Percentiles rank a stretch among this genome's conserved stretches.
phyloP scores from a whole-genome alignment of 805 yeast species.

The Kluyveromyces lactis region DNA sequence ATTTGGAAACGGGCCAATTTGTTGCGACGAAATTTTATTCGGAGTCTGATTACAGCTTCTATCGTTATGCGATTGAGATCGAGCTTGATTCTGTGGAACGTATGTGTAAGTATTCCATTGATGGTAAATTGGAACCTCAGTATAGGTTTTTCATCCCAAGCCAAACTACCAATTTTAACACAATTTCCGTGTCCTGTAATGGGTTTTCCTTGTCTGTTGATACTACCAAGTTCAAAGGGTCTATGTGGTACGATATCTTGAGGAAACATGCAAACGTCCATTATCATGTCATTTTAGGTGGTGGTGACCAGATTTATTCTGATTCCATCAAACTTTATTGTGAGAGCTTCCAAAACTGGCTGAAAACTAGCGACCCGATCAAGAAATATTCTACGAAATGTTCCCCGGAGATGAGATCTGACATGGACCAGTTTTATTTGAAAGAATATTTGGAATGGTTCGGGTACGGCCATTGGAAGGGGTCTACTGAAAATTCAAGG shows the following conservation, averaged over 20 bases:
- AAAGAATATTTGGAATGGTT: conserved; percentile 79
- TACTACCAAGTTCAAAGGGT: conserved; percentile 58
- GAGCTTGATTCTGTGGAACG: conserved; percentile 44
- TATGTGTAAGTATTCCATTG: conserved; percentile 53
- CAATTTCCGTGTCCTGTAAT: conserved; percentile 79
- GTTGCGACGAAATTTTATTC: conserved; percentile 37
- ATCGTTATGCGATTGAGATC: conserved; percentile 55
- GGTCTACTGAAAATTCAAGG: conserved; percentile 43
- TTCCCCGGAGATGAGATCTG: conserved; percentile 40
- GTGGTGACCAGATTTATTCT: conserved; percentile 92
- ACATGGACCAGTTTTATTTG: conserved; percentile 61
- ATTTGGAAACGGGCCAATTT: conserved; percentile 35
- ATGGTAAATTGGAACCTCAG: conserved; percentile 34
- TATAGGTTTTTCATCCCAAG: conserved; percentile 69
- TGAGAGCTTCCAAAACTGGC: conserved; percentile 52
- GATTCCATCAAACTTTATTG: conserved; percentile 66
- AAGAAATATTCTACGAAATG: conserved; percentile 38
- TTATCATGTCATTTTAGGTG: conserved; percentile 94
- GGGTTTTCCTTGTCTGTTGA: conserved; percentile 77
- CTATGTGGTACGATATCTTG: conserved; percentile 82
- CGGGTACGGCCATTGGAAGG: conserved; percentile 82
- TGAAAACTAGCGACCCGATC: conserved; percentile 40
- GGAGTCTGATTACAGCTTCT: conserved; percentile 46
- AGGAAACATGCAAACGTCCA: conserved; percentile 52
- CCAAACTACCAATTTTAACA: conserved; percentile 59